Conservation (phyloP, 2,329 filamentous ascomycete genomes). For the Fusarium penzigii region DNA sequence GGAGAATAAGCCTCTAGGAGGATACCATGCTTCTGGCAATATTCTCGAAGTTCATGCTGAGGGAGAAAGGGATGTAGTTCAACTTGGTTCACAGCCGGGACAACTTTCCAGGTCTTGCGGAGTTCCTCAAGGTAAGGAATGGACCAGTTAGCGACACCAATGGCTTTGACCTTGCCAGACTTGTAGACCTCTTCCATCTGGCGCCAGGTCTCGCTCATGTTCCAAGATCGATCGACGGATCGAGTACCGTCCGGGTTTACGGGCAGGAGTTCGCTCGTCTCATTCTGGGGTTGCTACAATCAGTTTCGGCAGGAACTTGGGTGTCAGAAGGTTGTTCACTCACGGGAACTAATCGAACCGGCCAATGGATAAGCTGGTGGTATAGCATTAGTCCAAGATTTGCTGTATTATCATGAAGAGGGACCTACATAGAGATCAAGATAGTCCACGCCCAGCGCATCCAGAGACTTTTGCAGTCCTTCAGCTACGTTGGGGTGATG, state of each 20-base stretch:
- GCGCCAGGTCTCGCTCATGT: constrained; percentile 64
- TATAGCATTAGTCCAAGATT: background rate
- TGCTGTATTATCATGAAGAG: too few species aligned
- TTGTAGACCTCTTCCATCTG: constrained; percentile 68
- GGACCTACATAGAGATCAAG: constrained; percentile 67
- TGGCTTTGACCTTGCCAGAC: constrained; percentile 64
- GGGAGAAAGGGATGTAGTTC: constrained; percentile 77
- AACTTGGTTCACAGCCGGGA: constrained; percentile 75
- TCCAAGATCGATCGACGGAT: constrained; percentile 14
- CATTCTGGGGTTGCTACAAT: constrained; percentile 54
- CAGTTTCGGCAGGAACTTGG: constrained; percentile 63
- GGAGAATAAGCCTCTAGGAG: constrained; percentile 56
- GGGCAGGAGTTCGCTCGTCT: constrained; percentile 20
- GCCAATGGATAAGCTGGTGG: constrained; percentile 53
- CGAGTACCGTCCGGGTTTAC: constrained; percentile 25
- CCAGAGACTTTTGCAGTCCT: constrained; percentile 65
- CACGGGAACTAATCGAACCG: constrained; percentile 30
- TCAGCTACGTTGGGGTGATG: constrained; percentile 45
- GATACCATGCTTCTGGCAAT: constrained; percentile 58
- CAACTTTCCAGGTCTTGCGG: constrained; percentile 56
- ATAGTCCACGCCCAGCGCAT: constrained; percentile 66
- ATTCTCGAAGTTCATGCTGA: constrained; percentile 58
- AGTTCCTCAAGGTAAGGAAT: constrained; percentile 59
- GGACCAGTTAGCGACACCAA: constrained; percentile 81
- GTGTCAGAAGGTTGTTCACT: constrained; percentile 33